Percentiles rank a stretch among this genome's conserved stretches.
These are phyloP conservation scores for Breviolum minutum DNA, from an alignment of 73 alveolate species.

Conservation along the genomic window DNA sequence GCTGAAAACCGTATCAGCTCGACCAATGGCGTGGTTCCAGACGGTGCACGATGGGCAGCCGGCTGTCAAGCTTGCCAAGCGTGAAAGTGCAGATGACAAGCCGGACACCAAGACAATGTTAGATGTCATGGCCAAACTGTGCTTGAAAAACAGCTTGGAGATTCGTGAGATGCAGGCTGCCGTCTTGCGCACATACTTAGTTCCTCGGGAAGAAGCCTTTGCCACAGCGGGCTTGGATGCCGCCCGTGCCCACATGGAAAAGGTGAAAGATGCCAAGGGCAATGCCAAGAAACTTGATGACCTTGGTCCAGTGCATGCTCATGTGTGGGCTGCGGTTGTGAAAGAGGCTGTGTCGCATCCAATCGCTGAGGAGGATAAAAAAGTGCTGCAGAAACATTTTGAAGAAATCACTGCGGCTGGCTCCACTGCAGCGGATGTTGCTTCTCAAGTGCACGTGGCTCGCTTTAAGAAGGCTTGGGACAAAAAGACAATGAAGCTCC, in stretches of 20 bases:
- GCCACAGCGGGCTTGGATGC: constrained; percentile 13
- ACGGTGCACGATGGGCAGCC: background rate
- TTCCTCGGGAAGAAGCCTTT: background rate
- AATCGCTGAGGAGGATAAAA: background rate
- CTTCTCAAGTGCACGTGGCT: constrained; percentile 27
- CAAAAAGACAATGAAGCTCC: background rate
- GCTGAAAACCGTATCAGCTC: background rate
- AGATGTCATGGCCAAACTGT: constrained; percentile 34
- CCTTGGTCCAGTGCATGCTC: background rate
- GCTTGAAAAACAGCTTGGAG: constrained; percentile 28
- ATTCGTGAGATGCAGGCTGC: constrained; percentile 28
- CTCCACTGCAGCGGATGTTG: background rate
- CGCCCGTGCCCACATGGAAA: constrained; percentile 9
- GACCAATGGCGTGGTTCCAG: background rate
- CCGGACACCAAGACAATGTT: background rate
- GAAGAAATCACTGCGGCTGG: background rate
- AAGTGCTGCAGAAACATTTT: constrained; percentile 4
- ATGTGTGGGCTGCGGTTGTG: constrained; percentile 19
- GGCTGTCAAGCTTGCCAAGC: background rate
- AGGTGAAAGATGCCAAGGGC: background rate
- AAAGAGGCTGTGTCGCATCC: background rate
- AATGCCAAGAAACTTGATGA: background rate
- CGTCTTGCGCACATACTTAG: background rate
- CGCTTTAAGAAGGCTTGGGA: constrained; percentile 48
- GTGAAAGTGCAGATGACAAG: background rate